Base-by-base conservation (phyloP, 2,329 filamentous ascomycete species). In the Eurotiales sp. region DNA sequence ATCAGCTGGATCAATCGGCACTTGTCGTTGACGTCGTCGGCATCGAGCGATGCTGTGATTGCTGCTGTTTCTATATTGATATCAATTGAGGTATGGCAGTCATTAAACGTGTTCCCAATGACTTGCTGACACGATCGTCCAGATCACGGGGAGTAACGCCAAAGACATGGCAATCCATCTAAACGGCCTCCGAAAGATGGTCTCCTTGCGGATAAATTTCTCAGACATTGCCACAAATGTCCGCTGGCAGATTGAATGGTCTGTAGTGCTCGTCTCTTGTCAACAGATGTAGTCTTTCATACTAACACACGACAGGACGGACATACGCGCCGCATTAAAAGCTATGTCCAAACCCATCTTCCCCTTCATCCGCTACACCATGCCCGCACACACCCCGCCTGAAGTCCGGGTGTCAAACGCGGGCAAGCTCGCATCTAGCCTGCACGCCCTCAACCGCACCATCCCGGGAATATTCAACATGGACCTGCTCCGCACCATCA, bases 201-300 rank as follows among this genome's bases (percentile, higher is more conserved):
- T 71, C 15, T 60, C 62, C 27, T 56, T 71, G 53, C 61, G 68
- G 47, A 64, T 65, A 36, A 69, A 59, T 46, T 70, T 71, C 46
- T 62, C 64, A 5, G 67, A 71, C 32, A 67, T 71, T 3, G 60
- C 63, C n/a, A 58, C 61, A 8, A 62, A 69, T 44, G 58, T 71
- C 30, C 68, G 68, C 42, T 69, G 66, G 53, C 68, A 71, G 39
- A 68, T 71, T 21, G 67, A 68, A 61, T 71, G 68, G 68, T 71
- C 25, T 43, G 64, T 57, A 8, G 8, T 1, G n/a, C 14, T 15
- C 25, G 15, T 29, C 17, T 21, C 29, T 3, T 19, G 3, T 3
- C 2, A 7, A 8, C 10, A 27, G 17, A 27, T n/a, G 4, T 19
- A 12, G 34, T n/a, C n/a, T n/a, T n/a, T n/a, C n/a, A n/a, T n/a